phyloP scores from a whole-genome alignment of 768 basidiomycete species.

The Collybia sp. region DNA sequence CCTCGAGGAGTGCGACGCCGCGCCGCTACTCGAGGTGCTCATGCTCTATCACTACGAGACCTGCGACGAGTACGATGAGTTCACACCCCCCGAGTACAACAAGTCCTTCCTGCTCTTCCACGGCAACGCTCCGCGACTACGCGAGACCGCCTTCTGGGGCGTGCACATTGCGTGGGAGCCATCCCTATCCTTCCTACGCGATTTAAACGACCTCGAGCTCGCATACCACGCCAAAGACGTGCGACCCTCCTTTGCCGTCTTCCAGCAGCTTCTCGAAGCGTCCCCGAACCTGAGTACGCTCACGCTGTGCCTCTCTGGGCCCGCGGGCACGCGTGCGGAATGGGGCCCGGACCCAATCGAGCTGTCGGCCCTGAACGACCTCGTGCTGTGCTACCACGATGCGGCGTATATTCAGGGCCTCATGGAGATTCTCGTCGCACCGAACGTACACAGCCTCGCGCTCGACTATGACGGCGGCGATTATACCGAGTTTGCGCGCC shows the following conservation, averaged over 20 bases:
- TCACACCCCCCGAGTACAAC: constrained; percentile 35
- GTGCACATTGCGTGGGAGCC: constrained; percentile 67
- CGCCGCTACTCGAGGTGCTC: constrained; percentile 50
- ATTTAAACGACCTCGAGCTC: constrained; percentile 49
- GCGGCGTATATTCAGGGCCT: constrained; percentile 32
- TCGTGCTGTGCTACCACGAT: constrained; percentile 36
- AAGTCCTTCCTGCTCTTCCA: constrained; percentile 46
- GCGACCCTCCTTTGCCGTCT: constrained; percentile 52
- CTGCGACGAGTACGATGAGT: constrained; percentile 32
- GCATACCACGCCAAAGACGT: constrained; percentile 61
- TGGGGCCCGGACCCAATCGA: constrained; percentile 31
- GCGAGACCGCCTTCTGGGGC: constrained; percentile 52
- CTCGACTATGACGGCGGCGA: constrained; percentile 58
- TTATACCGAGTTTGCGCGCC: constrained; percentile 41
- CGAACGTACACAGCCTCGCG: constrained; percentile 34
- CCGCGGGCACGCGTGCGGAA: constrained; percentile 30
- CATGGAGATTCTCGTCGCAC: constrained; percentile 31
- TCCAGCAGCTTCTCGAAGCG: constrained; percentile 43
- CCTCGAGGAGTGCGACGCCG: constrained; percentile 37
- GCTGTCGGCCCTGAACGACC: constrained; percentile 32
- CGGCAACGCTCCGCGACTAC: constrained; percentile 49
- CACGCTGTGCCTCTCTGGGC: constrained; percentile 53
- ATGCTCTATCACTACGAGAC: constrained; percentile 56
- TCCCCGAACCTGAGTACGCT: constrained; percentile 54
- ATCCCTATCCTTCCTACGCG: constrained; percentile 35